These are phyloP conservation scores for Saccharomyces eubayanus DNA, from an alignment of 805 yeast species.

Conservation along the genomic window DNA sequence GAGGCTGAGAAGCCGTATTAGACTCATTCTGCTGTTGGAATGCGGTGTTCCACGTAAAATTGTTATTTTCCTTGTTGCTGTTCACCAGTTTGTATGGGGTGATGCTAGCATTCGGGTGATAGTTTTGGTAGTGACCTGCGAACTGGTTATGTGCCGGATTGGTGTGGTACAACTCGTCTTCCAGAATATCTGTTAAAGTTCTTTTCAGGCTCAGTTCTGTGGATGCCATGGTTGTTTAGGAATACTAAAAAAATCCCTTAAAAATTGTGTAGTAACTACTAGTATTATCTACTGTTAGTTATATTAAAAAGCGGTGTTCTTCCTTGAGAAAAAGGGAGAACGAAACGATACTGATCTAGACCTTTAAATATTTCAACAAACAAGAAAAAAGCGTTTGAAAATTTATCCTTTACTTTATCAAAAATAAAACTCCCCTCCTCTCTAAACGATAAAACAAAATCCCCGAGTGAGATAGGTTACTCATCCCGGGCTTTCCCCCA, in stretches of 20 bases:
- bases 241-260: background rate
- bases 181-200: slow-evolving; percentile 29
- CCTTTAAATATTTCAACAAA: background rate
- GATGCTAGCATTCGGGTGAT: background rate
- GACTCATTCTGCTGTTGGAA: background rate
- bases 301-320: background rate
- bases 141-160: background rate
- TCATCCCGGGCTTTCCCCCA: background rate
- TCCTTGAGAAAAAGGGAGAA: background rate
- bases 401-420: background rate
- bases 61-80: background rate
- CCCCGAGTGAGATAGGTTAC: background rate
- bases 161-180: slow-evolving; percentile 26
- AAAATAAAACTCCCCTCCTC: background rate
- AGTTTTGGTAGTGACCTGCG: background rate
- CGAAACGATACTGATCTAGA: background rate
- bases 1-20: background rate
- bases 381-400: background rate
- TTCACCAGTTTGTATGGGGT: background rate
- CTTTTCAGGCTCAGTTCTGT: slow-evolving; percentile 18
- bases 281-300: background rate
- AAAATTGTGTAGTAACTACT: background rate
- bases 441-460: background rate
- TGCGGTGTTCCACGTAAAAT: background rate
- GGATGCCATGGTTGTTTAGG: slow-evolving; percentile 10